Base-by-base conservation (phyloP, 768 basidiomycete genomes). In the Mycena pura region DNA sequence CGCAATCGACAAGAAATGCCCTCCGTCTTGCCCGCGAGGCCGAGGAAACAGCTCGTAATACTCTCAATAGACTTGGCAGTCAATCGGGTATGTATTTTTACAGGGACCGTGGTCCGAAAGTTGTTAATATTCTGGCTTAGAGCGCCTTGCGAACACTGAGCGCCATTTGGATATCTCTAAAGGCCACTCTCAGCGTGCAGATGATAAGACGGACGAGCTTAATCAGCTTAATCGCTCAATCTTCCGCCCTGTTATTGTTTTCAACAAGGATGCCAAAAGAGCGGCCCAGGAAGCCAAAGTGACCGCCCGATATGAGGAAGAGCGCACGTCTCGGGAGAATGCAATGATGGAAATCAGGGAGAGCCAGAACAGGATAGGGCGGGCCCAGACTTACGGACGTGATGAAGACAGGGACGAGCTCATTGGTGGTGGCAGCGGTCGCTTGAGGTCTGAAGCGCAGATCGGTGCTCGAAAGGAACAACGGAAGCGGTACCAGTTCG, bases 151-250 rank as follows among this genome's bases (percentile, higher is more conserved):
- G 25, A 93, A 93, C 72, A 97, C 96, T 27, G 95, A 98, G 74
- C 90, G 93, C 57, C 93, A 98, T 76, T 84, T 99, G 54, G 96
- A 98, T 73, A 86, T 95, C 51, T 84, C 96, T 49, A 98, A 93
- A 75, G 90, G 90, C 14, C 89, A 96, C 75, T 90, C 92, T 29
- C 78, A 80, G 41, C 88, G 92, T 4, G 96, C 96, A n/a, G 90
- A 90, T 57, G 96, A 99, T 78, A 93, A 87, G 74, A 94, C 95
- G 5, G 89, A 88, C 62, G 96, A 99, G 74, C 86, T 99, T 55
- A 96, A 95, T 76, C 84, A 95, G 72, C 86, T 99, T 56, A 98
- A 98, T 75, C 86, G 88, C 31, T 95, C 93, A 36, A 99, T 99
- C 73, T 98, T 99, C 81, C 86, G 89, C 47, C 96, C 93, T 9